These are phyloP conservation scores for Ceratocystis lukuohia DNA, from an alignment of 2,329 filamentous ascomycete species.

Conservation along the genomic window DNA sequence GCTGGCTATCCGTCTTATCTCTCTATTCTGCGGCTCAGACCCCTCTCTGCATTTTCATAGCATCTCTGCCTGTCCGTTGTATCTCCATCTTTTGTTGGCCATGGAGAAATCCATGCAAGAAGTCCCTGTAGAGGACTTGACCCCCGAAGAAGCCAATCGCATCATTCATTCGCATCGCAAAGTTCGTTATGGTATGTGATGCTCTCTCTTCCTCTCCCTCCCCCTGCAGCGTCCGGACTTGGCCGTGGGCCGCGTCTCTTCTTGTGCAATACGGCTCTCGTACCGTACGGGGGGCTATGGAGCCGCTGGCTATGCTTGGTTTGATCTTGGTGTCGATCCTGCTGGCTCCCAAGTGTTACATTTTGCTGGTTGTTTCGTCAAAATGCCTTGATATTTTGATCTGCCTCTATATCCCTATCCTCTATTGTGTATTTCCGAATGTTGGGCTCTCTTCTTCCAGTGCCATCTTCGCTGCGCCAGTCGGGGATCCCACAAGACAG, in stretches of 20 bases:
- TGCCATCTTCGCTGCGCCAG: neutral
- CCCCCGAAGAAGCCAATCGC: conserved; percentile 51
- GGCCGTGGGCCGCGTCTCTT: neutral
- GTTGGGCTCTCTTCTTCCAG: neutral
- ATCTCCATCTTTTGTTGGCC: neutral
- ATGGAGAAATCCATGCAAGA: conserved; percentile 25
- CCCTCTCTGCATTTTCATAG: neutral
- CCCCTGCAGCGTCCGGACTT: neutral
- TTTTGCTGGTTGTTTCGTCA: neutral
- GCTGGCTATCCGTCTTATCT: neutral
- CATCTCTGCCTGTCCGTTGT: neutral
- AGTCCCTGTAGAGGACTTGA: conserved; percentile 42
- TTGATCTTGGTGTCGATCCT: neutral
- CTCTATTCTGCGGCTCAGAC: neutral
- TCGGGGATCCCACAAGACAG: neutral
- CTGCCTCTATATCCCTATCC: neutral
- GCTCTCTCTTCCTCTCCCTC: neutral
- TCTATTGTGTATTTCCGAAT: no score
- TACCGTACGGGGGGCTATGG: neutral
- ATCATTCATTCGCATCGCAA: conserved; percentile 58
- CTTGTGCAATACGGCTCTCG: neutral
- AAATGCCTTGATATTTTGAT: neutral
- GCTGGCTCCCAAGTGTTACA: neutral
- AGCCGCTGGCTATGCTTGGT: neutral
- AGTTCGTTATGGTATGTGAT: conserved; percentile 49